A percentile compares a stretch with the other conserved stretches of the same genome.
phyloP scores from a whole-genome alignment of 768 basidiomycete genomes.

The Omphalotus guepiniiformis region DNA sequence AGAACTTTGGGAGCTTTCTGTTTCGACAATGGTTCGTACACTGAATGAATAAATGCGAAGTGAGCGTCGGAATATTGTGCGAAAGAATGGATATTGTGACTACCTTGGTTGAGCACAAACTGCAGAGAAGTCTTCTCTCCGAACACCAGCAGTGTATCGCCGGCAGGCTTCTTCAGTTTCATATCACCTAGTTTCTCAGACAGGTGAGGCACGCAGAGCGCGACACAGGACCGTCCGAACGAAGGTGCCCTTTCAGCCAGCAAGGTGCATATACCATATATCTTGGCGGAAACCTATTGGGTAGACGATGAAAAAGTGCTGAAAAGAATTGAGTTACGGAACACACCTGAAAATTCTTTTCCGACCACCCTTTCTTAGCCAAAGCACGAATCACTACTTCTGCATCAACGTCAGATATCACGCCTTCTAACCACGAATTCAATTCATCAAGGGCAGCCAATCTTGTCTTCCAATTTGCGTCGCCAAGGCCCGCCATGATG shows the following conservation, averaged over 20 bases:
- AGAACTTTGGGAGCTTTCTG: constrained; percentile 98
- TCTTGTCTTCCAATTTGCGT: constrained; percentile 91
- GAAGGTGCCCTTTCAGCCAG: constrained; percentile 77
- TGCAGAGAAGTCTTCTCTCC: constrained; percentile 93
- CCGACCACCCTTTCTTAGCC: constrained; percentile 93
- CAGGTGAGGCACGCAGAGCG: constrained; percentile 75
- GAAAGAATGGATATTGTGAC: too few species aligned
- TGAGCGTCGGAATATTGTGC: neutral
- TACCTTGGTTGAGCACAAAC: constrained; percentile 91
- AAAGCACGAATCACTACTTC: constrained; percentile 87
- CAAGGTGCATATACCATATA: constrained; percentile 71
- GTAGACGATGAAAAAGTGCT: neutral
- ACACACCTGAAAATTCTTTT: constrained; percentile 95
- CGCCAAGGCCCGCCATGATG: constrained; percentile 70
- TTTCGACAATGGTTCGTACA: constrained; percentile 88
- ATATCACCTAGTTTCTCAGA: constrained; percentile 94
- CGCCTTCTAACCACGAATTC: constrained; percentile 73
- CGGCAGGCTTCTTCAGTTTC: constrained; percentile 95
- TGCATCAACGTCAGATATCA: constrained; percentile 65
- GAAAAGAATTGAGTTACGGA: neutral
- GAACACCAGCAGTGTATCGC: constrained; percentile 77
- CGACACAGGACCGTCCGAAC: constrained; percentile 83
- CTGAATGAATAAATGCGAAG: constrained; percentile 34
- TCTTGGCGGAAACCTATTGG: constrained; percentile 78
- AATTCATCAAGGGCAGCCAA: constrained; percentile 86